phyloP scores from a whole-genome alignment of 2,329 filamentous ascomycete genomes.

The Sclerotinia borealis region DNA sequence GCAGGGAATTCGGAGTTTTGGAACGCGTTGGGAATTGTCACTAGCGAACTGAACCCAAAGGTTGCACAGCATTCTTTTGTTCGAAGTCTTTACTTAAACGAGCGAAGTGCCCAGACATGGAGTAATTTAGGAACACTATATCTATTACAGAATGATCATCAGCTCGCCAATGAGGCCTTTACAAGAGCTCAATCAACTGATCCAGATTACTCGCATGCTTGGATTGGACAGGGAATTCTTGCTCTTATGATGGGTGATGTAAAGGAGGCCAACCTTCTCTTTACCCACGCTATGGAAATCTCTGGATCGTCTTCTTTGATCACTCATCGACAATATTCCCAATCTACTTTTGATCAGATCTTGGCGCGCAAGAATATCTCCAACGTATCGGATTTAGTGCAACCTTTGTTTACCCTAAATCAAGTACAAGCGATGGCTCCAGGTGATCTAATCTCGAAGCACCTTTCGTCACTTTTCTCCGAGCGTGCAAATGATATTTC shows the following conservation, averaged over 20 bases:
- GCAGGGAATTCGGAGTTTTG: slow-evolving; percentile 93
- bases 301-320: slow-evolving; percentile 69
- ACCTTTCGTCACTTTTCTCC: slow-evolving; percentile 73
- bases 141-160: slow-evolving; percentile 72
- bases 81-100: slow-evolving; percentile 85
- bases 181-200: slow-evolving; percentile 88
- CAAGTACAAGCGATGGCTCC: slow-evolving; percentile 71
- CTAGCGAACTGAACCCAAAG: slow-evolving; percentile 75
- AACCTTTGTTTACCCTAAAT: slow-evolving; percentile 81
- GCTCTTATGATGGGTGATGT: slow-evolving; percentile 64
- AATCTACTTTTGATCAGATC: slow-evolving; percentile 78
- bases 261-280: slow-evolving; percentile 75
- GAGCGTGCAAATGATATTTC: slow-evolving; percentile 69
- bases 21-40: slow-evolving; percentile 91
- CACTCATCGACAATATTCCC: slow-evolving; percentile 71
- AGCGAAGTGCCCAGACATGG: slow-evolving; percentile 79
- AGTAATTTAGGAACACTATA: slow-evolving; percentile 86
- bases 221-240: slow-evolving; percentile 87
- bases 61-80: slow-evolving; percentile 93
- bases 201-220: slow-evolving; percentile 87
- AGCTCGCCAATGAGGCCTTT: slow-evolving; percentile 86
- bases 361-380: slow-evolving; percentile 48
- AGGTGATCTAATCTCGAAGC: slow-evolving; percentile 63
- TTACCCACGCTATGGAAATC: slow-evolving; percentile 92
- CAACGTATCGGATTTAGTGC: slow-evolving; percentile 61